Evolutionary conservation across 169 alveolate species (phyloP).

Genomic region (Toxoplasma gondii): DNA sequence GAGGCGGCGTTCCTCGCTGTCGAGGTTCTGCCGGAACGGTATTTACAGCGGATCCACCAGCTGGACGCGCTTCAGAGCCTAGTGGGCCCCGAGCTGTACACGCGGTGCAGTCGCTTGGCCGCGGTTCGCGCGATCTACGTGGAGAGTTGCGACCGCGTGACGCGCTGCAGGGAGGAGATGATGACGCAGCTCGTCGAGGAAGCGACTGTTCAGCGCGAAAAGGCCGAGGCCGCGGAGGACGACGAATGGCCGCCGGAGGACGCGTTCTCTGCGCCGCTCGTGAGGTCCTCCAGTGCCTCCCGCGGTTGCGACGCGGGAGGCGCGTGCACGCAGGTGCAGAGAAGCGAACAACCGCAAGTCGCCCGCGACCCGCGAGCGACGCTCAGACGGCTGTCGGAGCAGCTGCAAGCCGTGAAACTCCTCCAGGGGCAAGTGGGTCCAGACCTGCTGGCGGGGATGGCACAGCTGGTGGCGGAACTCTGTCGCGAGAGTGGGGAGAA

Average conservation of each 20-base stretch:
- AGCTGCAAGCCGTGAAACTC: neutral
- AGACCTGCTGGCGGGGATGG: neutral
- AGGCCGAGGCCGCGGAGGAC: neutral
- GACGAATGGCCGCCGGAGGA: constrained; percentile 16
- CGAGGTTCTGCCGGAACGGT: constrained; percentile 10
- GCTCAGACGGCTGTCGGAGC: neutral
- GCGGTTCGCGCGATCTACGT: constrained; percentile 10
- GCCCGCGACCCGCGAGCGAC: neutral
- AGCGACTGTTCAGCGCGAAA: neutral
- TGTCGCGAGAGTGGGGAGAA: neutral
- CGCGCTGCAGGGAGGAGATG: neutral
- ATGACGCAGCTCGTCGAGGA: neutral
- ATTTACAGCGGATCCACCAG: constrained; percentile 18
- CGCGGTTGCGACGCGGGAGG: too few relatives aligned
- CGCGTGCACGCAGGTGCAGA: too few relatives aligned
- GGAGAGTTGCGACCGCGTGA: neutral
- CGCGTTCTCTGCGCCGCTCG: neutral
- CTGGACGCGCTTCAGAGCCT: constrained; percentile 16
- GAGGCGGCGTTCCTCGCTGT: constrained; percentile 9
- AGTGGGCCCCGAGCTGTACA: neutral
- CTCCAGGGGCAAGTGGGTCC: neutral
- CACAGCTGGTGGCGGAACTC: neutral
- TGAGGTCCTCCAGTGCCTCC: too few relatives aligned
- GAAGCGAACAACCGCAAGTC: neutral
- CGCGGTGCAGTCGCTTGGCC: neutral